phyloP scores from a whole-genome alignment of 1,284 basidiomycete species.

The Naganishia albida region DNA sequence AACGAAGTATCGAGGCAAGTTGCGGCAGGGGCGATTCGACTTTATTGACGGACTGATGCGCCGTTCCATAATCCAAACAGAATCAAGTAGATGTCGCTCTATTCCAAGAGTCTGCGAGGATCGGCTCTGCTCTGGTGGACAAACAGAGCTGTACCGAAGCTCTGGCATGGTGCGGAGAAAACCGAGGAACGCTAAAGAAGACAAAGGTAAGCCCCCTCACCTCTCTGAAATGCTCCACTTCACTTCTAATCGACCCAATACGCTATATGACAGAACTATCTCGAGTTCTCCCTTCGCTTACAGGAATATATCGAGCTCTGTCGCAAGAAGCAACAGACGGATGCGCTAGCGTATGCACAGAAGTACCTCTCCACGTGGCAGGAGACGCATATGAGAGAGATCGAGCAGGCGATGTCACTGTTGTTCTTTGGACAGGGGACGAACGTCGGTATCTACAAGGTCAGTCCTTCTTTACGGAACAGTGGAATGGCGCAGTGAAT shows the following conservation, averaged over 20 bases:
- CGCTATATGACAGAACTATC: slow-evolving; percentile 66
- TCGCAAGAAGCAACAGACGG: slow-evolving; percentile 64
- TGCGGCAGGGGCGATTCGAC: neutral
- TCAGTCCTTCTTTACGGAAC: slow-evolving; percentile 29
- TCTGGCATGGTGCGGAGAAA: slow-evolving; percentile 93
- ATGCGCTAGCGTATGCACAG: slow-evolving; percentile 81
- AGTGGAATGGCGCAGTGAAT: too few relatives aligned
- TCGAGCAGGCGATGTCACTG: slow-evolving; percentile 73
- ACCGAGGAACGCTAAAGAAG: slow-evolving; percentile 87
- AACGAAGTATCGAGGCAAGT: slow-evolving; percentile 47
- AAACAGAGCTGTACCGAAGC: slow-evolving; percentile 80
- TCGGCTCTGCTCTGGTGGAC: slow-evolving; percentile 72
- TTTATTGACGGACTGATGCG: neutral
- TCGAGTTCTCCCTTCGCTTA: slow-evolving; percentile 92
- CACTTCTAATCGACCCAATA: neutral
- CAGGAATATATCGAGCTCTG: slow-evolving; percentile 96
- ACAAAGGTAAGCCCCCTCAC: slow-evolving; percentile 65
- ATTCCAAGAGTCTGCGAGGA: slow-evolving; percentile 80
- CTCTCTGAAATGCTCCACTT: too few relatives aligned
- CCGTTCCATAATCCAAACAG: slow-evolving; percentile 55
- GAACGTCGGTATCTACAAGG: slow-evolving; percentile 50
- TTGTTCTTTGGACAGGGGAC: slow-evolving; percentile 64
- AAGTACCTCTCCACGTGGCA: slow-evolving; percentile 83
- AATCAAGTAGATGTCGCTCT: slow-evolving; percentile 85
- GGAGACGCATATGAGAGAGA: slow-evolving; percentile 72